Conservation (phyloP, 1,139 yeast species). For the Yamadazyma conglobata region DNA sequence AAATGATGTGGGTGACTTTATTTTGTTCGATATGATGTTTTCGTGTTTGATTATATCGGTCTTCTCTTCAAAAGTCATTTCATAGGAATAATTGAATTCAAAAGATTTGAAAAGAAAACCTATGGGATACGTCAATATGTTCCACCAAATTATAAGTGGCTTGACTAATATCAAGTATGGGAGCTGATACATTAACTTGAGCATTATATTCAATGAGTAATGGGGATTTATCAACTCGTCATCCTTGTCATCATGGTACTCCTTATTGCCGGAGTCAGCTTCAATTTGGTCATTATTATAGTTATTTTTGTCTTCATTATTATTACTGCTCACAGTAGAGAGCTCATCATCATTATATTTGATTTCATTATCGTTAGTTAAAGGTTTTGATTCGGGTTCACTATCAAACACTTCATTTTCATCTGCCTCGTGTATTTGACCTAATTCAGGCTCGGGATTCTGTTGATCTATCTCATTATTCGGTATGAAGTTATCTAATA, state of each 20-base stretch:
- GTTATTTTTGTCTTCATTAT: constrained; percentile 3
- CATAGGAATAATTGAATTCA: constrained; percentile 12
- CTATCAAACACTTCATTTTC: constrained; percentile 4
- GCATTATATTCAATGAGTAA: constrained; percentile 8
- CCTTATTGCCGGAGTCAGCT: background rate
- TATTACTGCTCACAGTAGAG: too few species aligned
- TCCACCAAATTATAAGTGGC: constrained; percentile 20
- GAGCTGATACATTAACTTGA: constrained; percentile 15
- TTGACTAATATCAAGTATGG: constrained; percentile 20
- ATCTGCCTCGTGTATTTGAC: constrained; percentile 6
- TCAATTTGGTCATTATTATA: constrained; percentile 2
- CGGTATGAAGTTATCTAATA: constrained; percentile 34
- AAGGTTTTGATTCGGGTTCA: background rate
- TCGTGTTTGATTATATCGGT: constrained; percentile 43
- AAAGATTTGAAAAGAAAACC: constrained; percentile 11
- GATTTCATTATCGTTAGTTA: background rate
- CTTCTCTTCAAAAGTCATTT: constrained; percentile 29
- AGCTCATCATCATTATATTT: constrained; percentile 1
- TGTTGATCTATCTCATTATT: constrained; percentile 5
- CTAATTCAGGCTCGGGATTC: constrained; percentile 3
- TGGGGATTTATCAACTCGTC: constrained; percentile 10
- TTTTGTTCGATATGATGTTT: constrained; percentile 37
- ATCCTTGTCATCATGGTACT: constrained; percentile 1
- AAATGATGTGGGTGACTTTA: constrained; percentile 56
- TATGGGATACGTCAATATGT: constrained; percentile 21